Evolutionary conservation across 2,329 filamentous ascomycete genomes (phyloP), one percentile per base, ranked within the genome.

Genomic region (Hymenoscyphus fructigenus): DNA sequence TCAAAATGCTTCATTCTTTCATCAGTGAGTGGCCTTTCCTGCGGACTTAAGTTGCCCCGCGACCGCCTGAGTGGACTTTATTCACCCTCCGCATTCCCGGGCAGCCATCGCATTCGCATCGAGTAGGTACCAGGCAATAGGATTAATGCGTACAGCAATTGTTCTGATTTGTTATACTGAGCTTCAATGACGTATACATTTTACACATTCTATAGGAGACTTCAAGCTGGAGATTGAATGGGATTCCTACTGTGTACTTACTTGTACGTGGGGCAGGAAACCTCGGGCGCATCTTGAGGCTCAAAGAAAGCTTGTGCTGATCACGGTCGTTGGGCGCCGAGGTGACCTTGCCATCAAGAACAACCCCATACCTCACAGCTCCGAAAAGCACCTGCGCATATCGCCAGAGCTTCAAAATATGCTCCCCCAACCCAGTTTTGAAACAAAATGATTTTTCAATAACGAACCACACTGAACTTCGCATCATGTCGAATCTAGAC

Each of bases 401-500:
- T 15, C 5, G 5, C n/a, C 9, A 50, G 44, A 14, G 20, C n/a
- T 26, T 53, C 7, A 14, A 53, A 23, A 53, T 12, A 3, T 10
- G 9, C 44, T 10, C 9, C 7, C 3, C 10, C 20, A 53, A 53
- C 2, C 20, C 9, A 53, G 20, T 6, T 14, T 10, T 2, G 5
- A 53, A 41, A 20, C 60, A 59, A 38, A 60, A 69, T 71, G 67
- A 70, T 65, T 65, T 59, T 60, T 32, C 65, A 64, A 66, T 67
- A 70, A 60, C 64, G 57, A 44, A 56, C 23, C 15, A 41, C 32
- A 5, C 34, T 15, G 36, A 44, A 20, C 41, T 17, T 44, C 41
- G 23, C 66, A 63, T 65, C 20, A 76, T 76, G 74, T 73, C 74
- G 60, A 72, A 73, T 61, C 68, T 77, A 32, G 93, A 97, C 80